Evolutionary conservation across 2,329 filamentous ascomycete species (phyloP), one percentile per base, ranked within the genome.

Genomic region (Colletotrichum destructivum): DNA sequence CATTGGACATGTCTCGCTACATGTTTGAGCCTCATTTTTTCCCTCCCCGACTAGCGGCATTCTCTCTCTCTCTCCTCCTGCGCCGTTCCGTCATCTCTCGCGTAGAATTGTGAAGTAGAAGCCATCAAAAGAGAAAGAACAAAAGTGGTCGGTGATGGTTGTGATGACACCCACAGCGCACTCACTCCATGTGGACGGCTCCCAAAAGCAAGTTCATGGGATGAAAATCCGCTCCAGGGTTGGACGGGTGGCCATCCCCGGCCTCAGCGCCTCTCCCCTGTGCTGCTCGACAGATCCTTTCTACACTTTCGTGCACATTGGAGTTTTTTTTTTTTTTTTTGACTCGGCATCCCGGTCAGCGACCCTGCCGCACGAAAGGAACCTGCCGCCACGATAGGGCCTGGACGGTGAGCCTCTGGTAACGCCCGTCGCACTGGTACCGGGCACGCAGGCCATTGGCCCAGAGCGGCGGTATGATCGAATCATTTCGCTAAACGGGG

Each of bases 211-310:
- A 64, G 54, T 23, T 55, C 59, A 65, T 63, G 66, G 66, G 69
- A 69, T 60, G 69, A 4, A 26, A 26, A 26, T 4, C 26, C 26
- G 26, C 3, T 40, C 64, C 62, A 69, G 69, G 64, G 64, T 67
- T 57, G 64, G 46, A 44, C 51, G 57, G 59, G 60, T 62, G 62
- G 51, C 65, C 35, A 4, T n/a, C 55, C n/a, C 55, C 51, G 23
- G 23, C 23, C n/a, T n/a, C n/a, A n/a, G n/a, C n/a, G 23, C 2
- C 26, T 23, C 9, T 8, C 55, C 55, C 69, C 52, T 74, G 72
- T 72, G 66, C 65, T 70, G 72, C 73, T 74, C 72, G 72, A 73
- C 70, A 74, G 61, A 70, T 66, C 65, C 65, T 74, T 66, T 70
- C 67, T 64, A 70, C 62, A 64, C 52, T 54, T 62, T 55, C 18